These are phyloP conservation scores for Rhizomucor pusillus DNA, from an alignment of 371 early-diverging fungal species.

Conservation along the genomic window DNA sequence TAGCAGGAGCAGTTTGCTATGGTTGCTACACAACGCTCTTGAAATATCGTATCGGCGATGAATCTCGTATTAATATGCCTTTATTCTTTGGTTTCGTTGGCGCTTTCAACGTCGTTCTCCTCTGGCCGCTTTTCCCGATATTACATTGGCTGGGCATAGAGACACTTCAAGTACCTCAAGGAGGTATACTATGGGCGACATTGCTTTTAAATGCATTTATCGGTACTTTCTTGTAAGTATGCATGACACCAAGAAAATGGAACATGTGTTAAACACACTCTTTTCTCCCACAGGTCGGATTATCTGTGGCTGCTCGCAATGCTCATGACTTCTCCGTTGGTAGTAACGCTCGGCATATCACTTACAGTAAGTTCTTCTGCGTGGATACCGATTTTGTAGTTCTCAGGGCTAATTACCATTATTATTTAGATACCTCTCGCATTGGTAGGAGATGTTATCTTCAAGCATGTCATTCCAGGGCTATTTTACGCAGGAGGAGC, in stretches of 20 bases:
- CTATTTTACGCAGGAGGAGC: slow-evolving; percentile 68
- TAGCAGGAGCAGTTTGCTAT: slow-evolving; percentile 75
- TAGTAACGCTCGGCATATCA: slow-evolving; percentile 75
- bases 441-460: slow-evolving; percentile 68
- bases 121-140: slow-evolving; percentile 70
- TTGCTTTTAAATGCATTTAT: slow-evolving; percentile 71
- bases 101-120: slow-evolving; percentile 63
- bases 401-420: not conserved
- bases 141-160: slow-evolving; percentile 72
- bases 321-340: slow-evolving; percentile 80
- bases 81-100: slow-evolving; percentile 85
- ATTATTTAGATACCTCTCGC: slow-evolving; percentile 65
- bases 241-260: too few species aligned
- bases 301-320: slow-evolving; percentile 78
- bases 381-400: not conserved
- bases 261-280: too few species aligned
- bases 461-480: slow-evolving; percentile 58
- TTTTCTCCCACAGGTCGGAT: slow-evolving; percentile 67
- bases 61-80: slow-evolving; percentile 71
- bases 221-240: slow-evolving; percentile 70
- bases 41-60: slow-evolving; percentile 68
- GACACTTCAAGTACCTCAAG: slow-evolving; percentile 61
- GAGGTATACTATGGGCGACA: slow-evolving; percentile 55
- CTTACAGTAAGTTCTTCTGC: slow-evolving; percentile 49
- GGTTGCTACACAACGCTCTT: slow-evolving; percentile 77